phyloP scores from a whole-genome alignment of 2,329 filamentous ascomycete genomes.

The Colletotrichum echinochloae region DNA sequence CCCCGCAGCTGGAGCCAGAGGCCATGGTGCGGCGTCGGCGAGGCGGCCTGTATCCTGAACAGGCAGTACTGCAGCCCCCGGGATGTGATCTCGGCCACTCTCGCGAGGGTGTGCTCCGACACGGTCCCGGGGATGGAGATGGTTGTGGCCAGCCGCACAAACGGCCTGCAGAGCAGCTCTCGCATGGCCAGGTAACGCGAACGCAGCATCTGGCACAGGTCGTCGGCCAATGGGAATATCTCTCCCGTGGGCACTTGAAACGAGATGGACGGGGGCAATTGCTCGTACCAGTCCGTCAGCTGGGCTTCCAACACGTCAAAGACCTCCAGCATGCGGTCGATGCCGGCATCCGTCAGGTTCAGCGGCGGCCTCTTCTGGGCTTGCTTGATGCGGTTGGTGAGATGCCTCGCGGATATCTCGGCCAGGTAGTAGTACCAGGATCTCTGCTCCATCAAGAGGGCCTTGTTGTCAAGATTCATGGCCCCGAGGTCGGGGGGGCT shows the following conservation, averaged over 20 bases:
- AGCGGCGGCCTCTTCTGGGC: slow-evolving; percentile 15
- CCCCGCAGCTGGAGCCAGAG: slow-evolving; percentile 35
- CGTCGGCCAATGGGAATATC: slow-evolving; percentile 26
- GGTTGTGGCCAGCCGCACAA: slow-evolving; percentile 33
- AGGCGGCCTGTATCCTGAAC: slow-evolving; percentile 30
- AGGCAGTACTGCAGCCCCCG: slow-evolving; percentile 33
- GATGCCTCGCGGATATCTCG: slow-evolving; percentile 34
- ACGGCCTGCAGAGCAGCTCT: slow-evolving; percentile 31
- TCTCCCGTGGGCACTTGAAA: slow-evolving; percentile 31
- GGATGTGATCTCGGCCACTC: slow-evolving; percentile 25
- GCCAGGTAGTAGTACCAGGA: slow-evolving; percentile 41
- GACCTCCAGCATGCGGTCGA: slow-evolving; percentile 38
- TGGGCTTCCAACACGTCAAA: slow-evolving; percentile 38
- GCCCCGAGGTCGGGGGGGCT: slow-evolving; percentile 22
- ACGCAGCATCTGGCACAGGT: slow-evolving; percentile 35
- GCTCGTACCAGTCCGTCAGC: slow-evolving; percentile 36
- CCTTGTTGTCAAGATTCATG: slow-evolving; percentile 26
- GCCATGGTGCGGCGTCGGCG: slow-evolving; percentile 20
- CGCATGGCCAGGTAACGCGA: slow-evolving; percentile 27
- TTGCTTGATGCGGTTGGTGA: slow-evolving; percentile 30
- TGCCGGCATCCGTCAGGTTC: slow-evolving; percentile 26
- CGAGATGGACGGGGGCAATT: slow-evolving; percentile 21
- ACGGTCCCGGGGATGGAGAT: slow-evolving; percentile 30
- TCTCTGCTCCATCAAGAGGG: slow-evolving; percentile 32
- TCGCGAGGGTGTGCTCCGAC: slow-evolving; percentile 7